Evolutionary conservation across 768 basidiomycete species (phyloP).

Genomic region (Mycena latifolia): DNA sequence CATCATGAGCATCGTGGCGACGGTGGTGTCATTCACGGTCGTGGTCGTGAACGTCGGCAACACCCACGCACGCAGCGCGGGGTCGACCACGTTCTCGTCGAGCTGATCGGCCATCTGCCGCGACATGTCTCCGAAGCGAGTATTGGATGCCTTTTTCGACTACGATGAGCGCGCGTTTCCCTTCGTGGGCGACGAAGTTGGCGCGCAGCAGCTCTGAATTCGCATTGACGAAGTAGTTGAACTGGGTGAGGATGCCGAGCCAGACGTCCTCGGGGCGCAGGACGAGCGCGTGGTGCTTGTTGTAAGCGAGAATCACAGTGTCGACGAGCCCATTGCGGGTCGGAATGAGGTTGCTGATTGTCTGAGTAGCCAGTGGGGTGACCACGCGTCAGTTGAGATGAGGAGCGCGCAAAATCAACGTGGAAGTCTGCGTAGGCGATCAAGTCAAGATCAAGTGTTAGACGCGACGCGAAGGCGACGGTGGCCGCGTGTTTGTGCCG

Average conservation of each 20-base stretch:
- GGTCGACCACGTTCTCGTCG: constrained; percentile 19
- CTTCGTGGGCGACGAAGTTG: constrained; percentile 44
- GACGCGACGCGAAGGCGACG: too few species aligned
- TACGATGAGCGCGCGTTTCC: constrained; percentile 39
- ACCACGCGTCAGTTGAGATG: too few species aligned
- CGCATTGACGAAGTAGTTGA: constrained; percentile 54
- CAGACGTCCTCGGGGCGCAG: constrained; percentile 58
- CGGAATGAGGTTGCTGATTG: constrained; percentile 2
- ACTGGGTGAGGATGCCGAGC: constrained; percentile 41
- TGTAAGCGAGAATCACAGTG: constrained; percentile 41
- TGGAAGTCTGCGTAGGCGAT: too few species aligned
- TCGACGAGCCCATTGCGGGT: constrained; percentile 40
- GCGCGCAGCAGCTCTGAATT: constrained; percentile 48
- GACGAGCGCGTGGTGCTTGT: constrained; percentile 44
- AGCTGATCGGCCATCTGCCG: constrained; percentile 26
- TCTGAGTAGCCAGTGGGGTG: too few species aligned
- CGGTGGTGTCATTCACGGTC: constrained; percentile 49
- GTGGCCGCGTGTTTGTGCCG: too few species aligned
- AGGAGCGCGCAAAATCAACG: too few species aligned
- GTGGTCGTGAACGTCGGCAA: constrained; percentile 60
- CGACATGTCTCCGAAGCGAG: constrained; percentile 31
- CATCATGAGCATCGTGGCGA: constrained; percentile 47
- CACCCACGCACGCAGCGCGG: constrained; percentile 52
- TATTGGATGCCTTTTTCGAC: too few species aligned
- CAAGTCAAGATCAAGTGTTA: too few species aligned